These are phyloP conservation scores for Cymodocea nodosa DNA, from an alignment of 116 monocot species.

Conservation along the genomic window DNA sequence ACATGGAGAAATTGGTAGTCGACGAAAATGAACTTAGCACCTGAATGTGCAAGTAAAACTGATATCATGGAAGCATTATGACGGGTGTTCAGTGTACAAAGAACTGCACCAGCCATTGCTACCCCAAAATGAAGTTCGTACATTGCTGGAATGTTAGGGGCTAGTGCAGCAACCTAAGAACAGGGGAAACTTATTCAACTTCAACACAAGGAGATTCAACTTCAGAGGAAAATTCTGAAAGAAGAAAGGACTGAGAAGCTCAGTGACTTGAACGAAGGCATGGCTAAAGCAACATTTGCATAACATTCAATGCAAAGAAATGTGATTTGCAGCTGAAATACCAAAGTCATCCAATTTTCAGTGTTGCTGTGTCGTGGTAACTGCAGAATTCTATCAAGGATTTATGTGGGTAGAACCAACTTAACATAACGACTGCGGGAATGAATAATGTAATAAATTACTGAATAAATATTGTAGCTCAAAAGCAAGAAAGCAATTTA, in stretches of 20 bases:
- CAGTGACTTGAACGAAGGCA: neutral
- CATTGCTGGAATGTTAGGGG: slow-evolving; percentile 50
- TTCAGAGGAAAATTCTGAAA: neutral
- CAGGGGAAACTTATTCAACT: neutral
- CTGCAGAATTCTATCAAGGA: too few species aligned
- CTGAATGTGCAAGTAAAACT: slow-evolving; percentile 38
- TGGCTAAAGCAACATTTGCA: too few species aligned
- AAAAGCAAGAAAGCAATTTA: too few species aligned
- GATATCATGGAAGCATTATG: slow-evolving; percentile 46
- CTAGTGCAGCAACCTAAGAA: slow-evolving; percentile 45
- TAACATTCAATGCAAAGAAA: too few species aligned
- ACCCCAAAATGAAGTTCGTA: slow-evolving; percentile 66
- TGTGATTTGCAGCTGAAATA: too few species aligned
- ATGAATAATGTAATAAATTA: too few species aligned
- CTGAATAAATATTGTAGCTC: too few species aligned
- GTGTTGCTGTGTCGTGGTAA: too few species aligned
- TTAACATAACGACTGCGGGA: too few species aligned
- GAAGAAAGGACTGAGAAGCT: neutral
- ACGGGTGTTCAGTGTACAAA: slow-evolving; percentile 47
- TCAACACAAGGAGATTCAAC: neutral
- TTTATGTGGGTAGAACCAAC: too few species aligned
- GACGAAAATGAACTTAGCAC: slow-evolving; percentile 49
- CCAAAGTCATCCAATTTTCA: too few species aligned
- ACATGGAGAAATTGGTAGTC: slow-evolving; percentile 35
- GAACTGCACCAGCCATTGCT: slow-evolving; percentile 53